Evolutionary conservation across 768 basidiomycete species (phyloP), one percentile per base, ranked within the genome.

Genomic region (Mycena amicta): DNA sequence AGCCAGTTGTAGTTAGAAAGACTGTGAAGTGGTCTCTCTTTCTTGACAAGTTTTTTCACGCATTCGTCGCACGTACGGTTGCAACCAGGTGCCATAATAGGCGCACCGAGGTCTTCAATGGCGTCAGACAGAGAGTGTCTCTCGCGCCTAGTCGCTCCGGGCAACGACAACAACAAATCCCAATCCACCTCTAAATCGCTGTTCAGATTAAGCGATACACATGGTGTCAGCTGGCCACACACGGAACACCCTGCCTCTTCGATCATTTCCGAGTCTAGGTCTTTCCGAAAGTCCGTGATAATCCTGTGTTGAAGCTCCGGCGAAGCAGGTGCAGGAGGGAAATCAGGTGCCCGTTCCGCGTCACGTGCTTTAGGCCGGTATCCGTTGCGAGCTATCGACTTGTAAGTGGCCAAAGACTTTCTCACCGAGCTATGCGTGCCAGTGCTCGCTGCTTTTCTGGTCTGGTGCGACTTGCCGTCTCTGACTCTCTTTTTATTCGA

Each of bases 1-100:
- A 61, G 6, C 54, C 55, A 61, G 20, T 50, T 31, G 22, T 46
- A 25, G 2, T 51, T 50, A 1, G 43, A 46, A 1, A 61, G 31
- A 0, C 37, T 50, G 15, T 25, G 23, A 4, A 23, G 5, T 1
- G 59, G 59, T 13, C 51, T 23, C 1, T 18, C n/a, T 1, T 28
- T 18, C n/a, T 56, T 52, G 3, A n/a, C 5, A 3, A 61, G 12
- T n/a, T 12, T 29, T 23, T 29, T 23, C 22, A 47, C 46, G 23
- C 55, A 56, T 3, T 31, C 23, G 15, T 47, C 47, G 22, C 55
- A 56, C 15, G 49, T 27, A 33, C 23, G 15, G 8, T 23, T 39
- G 22, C 47, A 56, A 11, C 25, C 15, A 3, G 8, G 54, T 41
- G 20, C 54, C 54, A n/a, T 46, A 47, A 20, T 5, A 43, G 53